Conservation (phyloP, 2,329 filamentous ascomycete genomes). For the Tolypocladium tundrense region DNA sequence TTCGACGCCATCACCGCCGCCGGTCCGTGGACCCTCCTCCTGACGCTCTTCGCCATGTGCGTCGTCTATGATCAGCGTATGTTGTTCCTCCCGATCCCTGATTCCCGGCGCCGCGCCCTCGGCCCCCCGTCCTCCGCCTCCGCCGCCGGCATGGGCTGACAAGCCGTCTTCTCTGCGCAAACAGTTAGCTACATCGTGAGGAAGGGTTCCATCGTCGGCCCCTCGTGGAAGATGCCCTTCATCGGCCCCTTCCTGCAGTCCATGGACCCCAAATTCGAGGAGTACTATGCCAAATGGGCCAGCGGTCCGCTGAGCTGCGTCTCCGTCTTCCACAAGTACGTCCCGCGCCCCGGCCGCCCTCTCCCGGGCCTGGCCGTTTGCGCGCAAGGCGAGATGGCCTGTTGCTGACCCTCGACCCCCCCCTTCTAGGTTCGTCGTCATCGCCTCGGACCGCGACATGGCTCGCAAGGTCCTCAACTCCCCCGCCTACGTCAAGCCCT, state of each 20-base stretch:
- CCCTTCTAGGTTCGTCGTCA: slow-evolving; percentile 74
- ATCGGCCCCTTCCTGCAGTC: slow-evolving; percentile 95
- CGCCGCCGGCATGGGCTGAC: neutral
- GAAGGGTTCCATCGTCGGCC: slow-evolving; percentile 69
- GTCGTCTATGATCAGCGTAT: slow-evolving; percentile 86
- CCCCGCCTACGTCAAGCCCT: slow-evolving; percentile 83
- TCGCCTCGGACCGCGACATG: slow-evolving; percentile 90
- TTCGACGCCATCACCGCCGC: slow-evolving; percentile 46
- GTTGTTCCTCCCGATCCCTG: slow-evolving; percentile 21
- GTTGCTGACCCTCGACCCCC: neutral
- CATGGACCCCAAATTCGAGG: slow-evolving; percentile 80
- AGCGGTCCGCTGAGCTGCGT: slow-evolving; percentile 92
- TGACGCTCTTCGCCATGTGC: slow-evolving; percentile 60
- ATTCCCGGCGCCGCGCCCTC: neutral
- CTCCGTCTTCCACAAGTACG: slow-evolving; percentile 97
- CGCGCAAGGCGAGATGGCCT: neutral
- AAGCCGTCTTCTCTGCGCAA: neutral
- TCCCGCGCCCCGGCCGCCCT: neutral
- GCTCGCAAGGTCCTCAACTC: slow-evolving; percentile 96
- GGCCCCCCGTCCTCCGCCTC: neutral
- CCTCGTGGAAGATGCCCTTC: slow-evolving; percentile 68
- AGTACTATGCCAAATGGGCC: slow-evolving; percentile 87
- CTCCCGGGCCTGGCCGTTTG: neutral
- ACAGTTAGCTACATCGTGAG: slow-evolving; percentile 64
- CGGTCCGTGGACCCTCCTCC: slow-evolving; percentile 50